Percentiles rank a stretch among this genome's conserved stretches.
phyloP scores from a whole-genome alignment of 495 filamentous ascomycete genomes.

The Penicillium goetzii region DNA sequence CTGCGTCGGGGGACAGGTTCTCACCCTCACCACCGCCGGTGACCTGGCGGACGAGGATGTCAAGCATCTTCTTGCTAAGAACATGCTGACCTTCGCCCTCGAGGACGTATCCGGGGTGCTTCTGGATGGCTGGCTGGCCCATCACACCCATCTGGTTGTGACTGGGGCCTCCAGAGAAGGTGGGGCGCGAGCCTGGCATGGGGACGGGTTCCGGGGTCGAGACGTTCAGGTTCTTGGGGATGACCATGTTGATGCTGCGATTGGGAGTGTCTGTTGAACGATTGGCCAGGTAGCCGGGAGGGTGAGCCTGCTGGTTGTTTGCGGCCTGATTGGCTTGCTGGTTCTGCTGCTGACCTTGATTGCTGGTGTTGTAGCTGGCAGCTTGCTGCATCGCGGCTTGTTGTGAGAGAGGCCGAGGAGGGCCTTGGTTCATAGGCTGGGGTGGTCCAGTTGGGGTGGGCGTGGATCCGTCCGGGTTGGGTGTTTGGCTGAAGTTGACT shows the following conservation, averaged over 20 bases:
- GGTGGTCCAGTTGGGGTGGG: slow-evolving; percentile 45
- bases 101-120: slow-evolving; percentile 77
- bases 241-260: slow-evolving; percentile 66
- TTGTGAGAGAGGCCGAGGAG: slow-evolving; percentile 63
- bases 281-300: slow-evolving; percentile 54
- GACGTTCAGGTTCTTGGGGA: slow-evolving; percentile 77
- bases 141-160: slow-evolving; percentile 75
- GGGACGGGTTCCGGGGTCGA: slow-evolving; percentile 70
- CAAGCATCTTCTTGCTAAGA: slow-evolving; percentile 92
- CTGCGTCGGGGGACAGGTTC: slow-evolving; percentile 83
- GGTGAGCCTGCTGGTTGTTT: slow-evolving; percentile 53
- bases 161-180: slow-evolving; percentile 73
- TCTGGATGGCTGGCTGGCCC: slow-evolving; percentile 81
- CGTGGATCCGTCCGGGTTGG: slow-evolving; percentile 40
- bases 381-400: slow-evolving; percentile 64
- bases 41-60: slow-evolving; percentile 92
- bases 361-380: slow-evolving; percentile 57
- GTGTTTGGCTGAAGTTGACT: slow-evolving; percentile 42
- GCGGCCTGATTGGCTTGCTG: slow-evolving; percentile 40
- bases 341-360: slow-evolving; percentile 42
- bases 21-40: slow-evolving; percentile 76
- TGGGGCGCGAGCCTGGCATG: slow-evolving; percentile 74
- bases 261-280: slow-evolving; percentile 50
- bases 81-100: slow-evolving; percentile 90
- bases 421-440: slow-evolving; percentile 52